These are phyloP conservation scores for Ophiognomonia clavigignenti-juglandacearum DNA, from an alignment of 2,329 filamentous ascomycete species.

Conservation along the genomic window DNA sequence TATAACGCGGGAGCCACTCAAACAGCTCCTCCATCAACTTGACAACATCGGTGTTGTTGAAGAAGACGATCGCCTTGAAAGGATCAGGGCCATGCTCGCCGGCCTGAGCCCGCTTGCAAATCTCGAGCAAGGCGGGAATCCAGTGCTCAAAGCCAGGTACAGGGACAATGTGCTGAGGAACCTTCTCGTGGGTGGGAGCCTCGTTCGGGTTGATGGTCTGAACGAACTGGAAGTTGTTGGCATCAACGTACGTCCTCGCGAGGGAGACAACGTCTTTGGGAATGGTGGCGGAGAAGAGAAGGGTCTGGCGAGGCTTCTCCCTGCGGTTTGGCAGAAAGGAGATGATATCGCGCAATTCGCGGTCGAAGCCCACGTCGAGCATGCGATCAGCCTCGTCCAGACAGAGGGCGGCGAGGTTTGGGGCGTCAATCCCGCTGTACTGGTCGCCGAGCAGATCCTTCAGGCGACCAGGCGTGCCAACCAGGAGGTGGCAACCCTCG, in stretches of 20 bases:
- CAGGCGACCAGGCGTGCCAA: slow-evolving; percentile 86
- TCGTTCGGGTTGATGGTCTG: slow-evolving; percentile 84
- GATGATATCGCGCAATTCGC: slow-evolving; percentile 59
- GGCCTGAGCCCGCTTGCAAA: slow-evolving; percentile 48
- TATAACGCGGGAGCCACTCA: slow-evolving; percentile 34
- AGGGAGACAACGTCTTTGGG: slow-evolving; percentile 76
- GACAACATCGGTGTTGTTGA: slow-evolving; percentile 73
- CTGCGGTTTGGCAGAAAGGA: slow-evolving; percentile 55
- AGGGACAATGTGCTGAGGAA: slow-evolving; percentile 73
- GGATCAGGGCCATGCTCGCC: slow-evolving; percentile 43
- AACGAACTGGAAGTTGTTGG: slow-evolving; percentile 77
- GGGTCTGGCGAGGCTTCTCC: slow-evolving; percentile 72
- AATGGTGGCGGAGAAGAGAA: slow-evolving; percentile 94
- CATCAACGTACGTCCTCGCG: slow-evolving; percentile 73
- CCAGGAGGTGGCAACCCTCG: slow-evolving; percentile 80
- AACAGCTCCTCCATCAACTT: slow-evolving; percentile 56
- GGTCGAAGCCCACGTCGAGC: slow-evolving; percentile 86
- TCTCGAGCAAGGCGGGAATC: slow-evolving; percentile 71
- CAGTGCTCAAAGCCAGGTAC: slow-evolving; percentile 69
- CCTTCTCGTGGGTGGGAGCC: slow-evolving; percentile 73
- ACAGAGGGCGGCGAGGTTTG: slow-evolving; percentile 83
- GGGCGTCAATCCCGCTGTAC: slow-evolving; percentile 60
- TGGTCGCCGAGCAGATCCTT: slow-evolving; percentile 73
- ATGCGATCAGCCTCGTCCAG: slow-evolving; percentile 98
- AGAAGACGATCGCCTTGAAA: slow-evolving; percentile 96